A percentile compares a stretch with the other conserved stretches of the same genome.
phyloP scores from a whole-genome alignment of 176 grass and related monocot genomes.

The Musa beccarii region DNA sequence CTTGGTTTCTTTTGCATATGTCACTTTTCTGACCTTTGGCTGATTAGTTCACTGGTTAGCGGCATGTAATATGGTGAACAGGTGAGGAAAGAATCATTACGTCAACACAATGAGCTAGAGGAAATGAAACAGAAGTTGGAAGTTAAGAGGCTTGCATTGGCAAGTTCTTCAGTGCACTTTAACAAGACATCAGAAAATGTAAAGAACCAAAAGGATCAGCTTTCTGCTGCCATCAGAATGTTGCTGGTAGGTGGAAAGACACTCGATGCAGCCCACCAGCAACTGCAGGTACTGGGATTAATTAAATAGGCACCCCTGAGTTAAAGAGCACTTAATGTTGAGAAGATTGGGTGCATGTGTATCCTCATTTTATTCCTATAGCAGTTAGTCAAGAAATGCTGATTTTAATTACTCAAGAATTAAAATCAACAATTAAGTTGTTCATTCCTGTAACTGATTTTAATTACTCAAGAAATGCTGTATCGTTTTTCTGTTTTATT shows the following conservation, averaged over 20 bases:
- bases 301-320: neutral
- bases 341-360: neutral
- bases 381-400: neutral
- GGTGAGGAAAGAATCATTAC: slow-evolving; percentile 41
- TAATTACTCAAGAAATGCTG: neutral
- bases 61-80: slow-evolving; percentile 8
- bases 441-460: neutral
- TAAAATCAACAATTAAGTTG: neutral
- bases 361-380: neutral
- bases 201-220: slow-evolving; percentile 36
- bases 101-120: slow-evolving; percentile 51
- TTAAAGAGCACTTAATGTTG: neutral
- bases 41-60: neutral
- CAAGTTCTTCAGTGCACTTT: slow-evolving; percentile 23
- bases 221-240: slow-evolving; percentile 46
- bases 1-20: neutral
- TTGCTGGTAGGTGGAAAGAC: slow-evolving; percentile 52
- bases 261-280: slow-evolving; percentile 17
- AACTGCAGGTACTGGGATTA: slow-evolving; percentile 52
- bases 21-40: neutral
- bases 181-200: slow-evolving; percentile 39
- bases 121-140: slow-evolving; percentile 51
- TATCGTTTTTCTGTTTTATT: neutral
- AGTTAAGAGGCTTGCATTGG: slow-evolving; percentile 27
- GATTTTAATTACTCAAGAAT: neutral